Base-by-base conservation (phyloP, 1,139 yeast genomes). In the Sugiyamaella novakii region DNA sequence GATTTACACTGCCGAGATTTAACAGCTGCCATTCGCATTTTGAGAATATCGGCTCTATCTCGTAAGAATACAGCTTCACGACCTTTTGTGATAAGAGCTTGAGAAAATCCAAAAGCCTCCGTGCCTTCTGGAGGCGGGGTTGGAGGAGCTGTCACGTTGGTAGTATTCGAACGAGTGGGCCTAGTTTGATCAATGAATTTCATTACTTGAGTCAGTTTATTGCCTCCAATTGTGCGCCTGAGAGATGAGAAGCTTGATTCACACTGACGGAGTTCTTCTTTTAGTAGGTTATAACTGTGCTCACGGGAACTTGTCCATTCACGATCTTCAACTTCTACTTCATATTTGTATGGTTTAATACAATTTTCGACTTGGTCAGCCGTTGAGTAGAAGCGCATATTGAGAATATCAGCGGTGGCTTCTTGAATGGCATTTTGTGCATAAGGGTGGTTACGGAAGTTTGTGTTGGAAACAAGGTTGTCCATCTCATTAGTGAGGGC, bases 311-410 rank as follows among this genome's bases (percentile, higher is more conserved):
- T 66, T 33, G 75, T 71, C 99, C 99, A 94, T 65, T 94, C 98
- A 38, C 96, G 77, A 61, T 89, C 96, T 63, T 92, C 98, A 41
- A 92, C 80, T 65, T 94, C 98, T 54, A 94, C 91, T 65, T 94
- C 98, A 67, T 92, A 92, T 69, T 94, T 94, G 71, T 84, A 92
- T 1, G 98, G 98, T 67, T 94, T 94, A 62, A 94, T 91, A 71
- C 98, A 91, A 67, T 92, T 94, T 64, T 94, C 99, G 12, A 94
- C 98, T 66, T 94, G 98, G 65, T 94, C 98, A 0, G 98, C 95
- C 0, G 98, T 92, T 1, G 96, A 84, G 58, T 84, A 88, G 64
- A 80, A 92, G 56, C 92, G 81, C 31, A 86, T 73, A 54, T 83
- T 81, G 54, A 94, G 72, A 1, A 94, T 96, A 18, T 83, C 74